These are phyloP conservation scores for Myxozyma geophila DNA, from an alignment of 805 yeast genomes.

Conservation along the genomic window DNA sequence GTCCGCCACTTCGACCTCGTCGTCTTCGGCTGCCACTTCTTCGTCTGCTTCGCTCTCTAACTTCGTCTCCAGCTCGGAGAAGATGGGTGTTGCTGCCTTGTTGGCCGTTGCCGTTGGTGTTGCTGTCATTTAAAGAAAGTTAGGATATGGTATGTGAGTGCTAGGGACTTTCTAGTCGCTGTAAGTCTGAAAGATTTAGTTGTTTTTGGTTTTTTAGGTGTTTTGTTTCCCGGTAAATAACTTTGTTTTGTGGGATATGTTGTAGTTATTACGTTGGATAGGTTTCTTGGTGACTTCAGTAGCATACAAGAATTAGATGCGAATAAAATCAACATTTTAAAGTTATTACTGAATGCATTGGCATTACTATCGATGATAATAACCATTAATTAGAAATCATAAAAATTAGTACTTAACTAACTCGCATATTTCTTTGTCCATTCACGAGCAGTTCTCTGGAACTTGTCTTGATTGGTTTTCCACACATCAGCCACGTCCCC, in stretches of 20 bases:
- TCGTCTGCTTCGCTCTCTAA: slow-evolving; percentile 16
- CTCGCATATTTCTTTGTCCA: slow-evolving; percentile 60
- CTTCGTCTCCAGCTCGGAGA: slow-evolving; percentile 12
- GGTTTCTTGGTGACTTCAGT: background rate
- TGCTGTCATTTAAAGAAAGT: slow-evolving; percentile 3
- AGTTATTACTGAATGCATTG: background rate
- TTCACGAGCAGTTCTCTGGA: slow-evolving; percentile 86
- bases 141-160: background rate
- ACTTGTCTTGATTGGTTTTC: slow-evolving; percentile 79
- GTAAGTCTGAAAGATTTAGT: background rate
- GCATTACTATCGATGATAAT: background rate
- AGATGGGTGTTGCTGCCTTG: slow-evolving; percentile 21
- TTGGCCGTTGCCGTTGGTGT: slow-evolving; percentile 21
- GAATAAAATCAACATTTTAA: background rate
- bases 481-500: slow-evolving; percentile 89
- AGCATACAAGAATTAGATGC: background rate
- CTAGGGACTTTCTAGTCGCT: background rate
- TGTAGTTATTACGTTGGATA: slow-evolving; percentile 1
- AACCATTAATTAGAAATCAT: background rate
- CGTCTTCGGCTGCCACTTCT: slow-evolving; percentile 12
- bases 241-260: background rate
- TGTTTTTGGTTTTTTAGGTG: background rate
- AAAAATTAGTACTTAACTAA: background rate
- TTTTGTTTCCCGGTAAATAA: background rate
- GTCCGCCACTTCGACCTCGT: slow-evolving; percentile 17